A percentile compares a stretch with the other conserved stretches of the same genome.
These are phyloP conservation scores for Pseudopithomyces maydicus DNA, from an alignment of 2,329 filamentous ascomycete genomes.

Conservation along the genomic window DNA sequence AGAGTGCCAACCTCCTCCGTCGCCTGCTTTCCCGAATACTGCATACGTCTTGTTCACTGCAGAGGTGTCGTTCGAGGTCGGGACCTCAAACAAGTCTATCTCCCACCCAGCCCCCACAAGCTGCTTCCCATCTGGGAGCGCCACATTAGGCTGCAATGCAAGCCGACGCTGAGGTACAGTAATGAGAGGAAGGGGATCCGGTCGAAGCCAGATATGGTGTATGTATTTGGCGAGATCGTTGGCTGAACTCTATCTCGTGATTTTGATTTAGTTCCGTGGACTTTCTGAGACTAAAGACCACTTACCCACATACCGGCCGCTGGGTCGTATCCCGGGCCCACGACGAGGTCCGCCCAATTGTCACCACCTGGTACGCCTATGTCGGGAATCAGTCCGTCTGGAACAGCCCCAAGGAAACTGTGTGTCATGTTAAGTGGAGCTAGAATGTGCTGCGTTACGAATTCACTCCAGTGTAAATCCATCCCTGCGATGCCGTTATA, in stretches of 20 bases:
- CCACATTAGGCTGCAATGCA: conserved; percentile 26
- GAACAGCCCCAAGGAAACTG: conserved; percentile 30
- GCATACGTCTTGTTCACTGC: conserved; percentile 26
- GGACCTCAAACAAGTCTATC: conserved; percentile 23
- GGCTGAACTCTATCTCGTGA: conserved; percentile 25
- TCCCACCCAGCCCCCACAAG: conserved; percentile 38
- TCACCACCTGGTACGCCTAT: conserved; percentile 31
- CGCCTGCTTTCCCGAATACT: conserved; percentile 38
- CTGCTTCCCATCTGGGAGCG: conserved; percentile 32
- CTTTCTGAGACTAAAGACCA: neutral
- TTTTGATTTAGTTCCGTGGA: neutral
- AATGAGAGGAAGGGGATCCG: conserved; percentile 24
- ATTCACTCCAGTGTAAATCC: conserved; percentile 27
- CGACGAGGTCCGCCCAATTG: conserved; percentile 32
- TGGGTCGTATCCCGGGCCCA: conserved; percentile 37
- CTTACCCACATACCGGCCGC: conserved; percentile 37
- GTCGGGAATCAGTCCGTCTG: conserved; percentile 19
- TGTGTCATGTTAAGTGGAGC: conserved; percentile 31
- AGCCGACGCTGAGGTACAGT: conserved; percentile 28
- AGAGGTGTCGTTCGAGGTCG: conserved; percentile 15
- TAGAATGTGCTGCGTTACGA: conserved; percentile 25
- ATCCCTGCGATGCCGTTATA: conserved; percentile 26
- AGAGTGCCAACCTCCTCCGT: conserved; percentile 37
- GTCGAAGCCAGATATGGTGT: conserved; percentile 30
- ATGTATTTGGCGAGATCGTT: conserved; percentile 36